These are phyloP conservation scores for Ophiostoma piceae DNA, from an alignment of 2,329 filamentous ascomycete species.

Conservation along the genomic window DNA sequence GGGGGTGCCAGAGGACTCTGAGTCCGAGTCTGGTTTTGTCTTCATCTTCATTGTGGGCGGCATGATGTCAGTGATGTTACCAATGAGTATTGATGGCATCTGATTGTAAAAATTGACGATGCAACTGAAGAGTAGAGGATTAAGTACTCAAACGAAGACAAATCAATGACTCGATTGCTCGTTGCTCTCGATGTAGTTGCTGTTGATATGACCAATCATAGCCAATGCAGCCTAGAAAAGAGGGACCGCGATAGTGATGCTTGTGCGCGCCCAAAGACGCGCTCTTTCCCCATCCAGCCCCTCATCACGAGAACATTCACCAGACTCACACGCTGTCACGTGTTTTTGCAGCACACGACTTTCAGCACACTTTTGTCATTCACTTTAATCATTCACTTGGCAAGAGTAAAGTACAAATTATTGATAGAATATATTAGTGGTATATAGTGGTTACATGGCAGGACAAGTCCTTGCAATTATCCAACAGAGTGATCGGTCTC, in stretches of 20 bases:
- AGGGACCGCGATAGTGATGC: background rate
- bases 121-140: background rate
- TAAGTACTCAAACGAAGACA: background rate
- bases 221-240: background rate
- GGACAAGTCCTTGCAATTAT: background rate
- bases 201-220: slow-evolving; percentile 20
- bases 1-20: background rate
- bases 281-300: background rate
- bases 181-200: slow-evolving; percentile 15
- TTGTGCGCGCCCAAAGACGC: background rate
- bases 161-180: background rate
- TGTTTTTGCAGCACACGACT: background rate
- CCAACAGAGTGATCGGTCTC: background rate
- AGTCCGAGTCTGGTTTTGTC: background rate
- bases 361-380: no score
- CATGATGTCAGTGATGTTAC: background rate
- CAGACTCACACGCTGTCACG: slow-evolving; percentile 16
- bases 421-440: background rate
- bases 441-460: background rate
- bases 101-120: background rate
- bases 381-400: no score
- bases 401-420: background rate
- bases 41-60: background rate
- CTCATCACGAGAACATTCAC: background rate
- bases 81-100: no score